These are phyloP conservation scores for Globisporangium alternatum DNA, from an alignment of 352 stramenopile species.

Conservation along the genomic window DNA sequence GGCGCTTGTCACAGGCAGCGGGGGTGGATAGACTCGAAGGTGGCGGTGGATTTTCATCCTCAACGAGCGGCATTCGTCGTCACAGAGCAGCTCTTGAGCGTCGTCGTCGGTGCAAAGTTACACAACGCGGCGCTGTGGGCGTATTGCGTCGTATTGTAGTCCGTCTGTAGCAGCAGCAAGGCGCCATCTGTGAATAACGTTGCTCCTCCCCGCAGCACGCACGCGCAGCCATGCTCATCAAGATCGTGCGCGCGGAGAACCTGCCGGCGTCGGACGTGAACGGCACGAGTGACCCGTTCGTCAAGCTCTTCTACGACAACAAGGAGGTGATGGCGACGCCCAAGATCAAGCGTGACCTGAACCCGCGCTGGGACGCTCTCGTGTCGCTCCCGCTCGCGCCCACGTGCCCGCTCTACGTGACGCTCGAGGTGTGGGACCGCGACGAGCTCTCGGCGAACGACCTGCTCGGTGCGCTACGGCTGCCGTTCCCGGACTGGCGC, in stretches of 20 bases:
- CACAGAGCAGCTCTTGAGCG: too few species aligned
- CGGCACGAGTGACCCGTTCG: constrained; percentile 73
- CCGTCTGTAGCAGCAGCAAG: not conserved
- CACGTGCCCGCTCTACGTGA: constrained; percentile 56
- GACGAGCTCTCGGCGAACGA: constrained; percentile 72
- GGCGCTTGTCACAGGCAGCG: too few species aligned
- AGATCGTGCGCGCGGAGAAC: constrained; percentile 75
- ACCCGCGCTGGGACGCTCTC: constrained; percentile 72
- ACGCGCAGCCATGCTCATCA: constrained; percentile 28
- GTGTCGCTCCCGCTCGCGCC: constrained; percentile 55
- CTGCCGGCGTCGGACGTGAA: constrained; percentile 57
- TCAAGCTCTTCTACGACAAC: constrained; percentile 69
- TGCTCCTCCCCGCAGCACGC: too few species aligned
- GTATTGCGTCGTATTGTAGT: too few species aligned
- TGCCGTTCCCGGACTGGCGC: constrained; percentile 71
- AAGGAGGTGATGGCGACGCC: constrained; percentile 68
- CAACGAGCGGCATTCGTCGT: too few species aligned
- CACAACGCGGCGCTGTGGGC: too few species aligned
- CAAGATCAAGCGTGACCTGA: constrained; percentile 67
- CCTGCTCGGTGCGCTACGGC: constrained; percentile 59
- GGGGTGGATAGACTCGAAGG: too few species aligned
- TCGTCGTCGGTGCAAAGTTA: too few species aligned
- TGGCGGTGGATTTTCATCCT: too few species aligned
- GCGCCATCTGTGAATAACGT: too few species aligned
- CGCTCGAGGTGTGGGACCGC: constrained; percentile 71